These are phyloP conservation scores for Diaporthe velutina DNA, from an alignment of 2,329 filamentous ascomycete genomes.

Conservation along the genomic window DNA sequence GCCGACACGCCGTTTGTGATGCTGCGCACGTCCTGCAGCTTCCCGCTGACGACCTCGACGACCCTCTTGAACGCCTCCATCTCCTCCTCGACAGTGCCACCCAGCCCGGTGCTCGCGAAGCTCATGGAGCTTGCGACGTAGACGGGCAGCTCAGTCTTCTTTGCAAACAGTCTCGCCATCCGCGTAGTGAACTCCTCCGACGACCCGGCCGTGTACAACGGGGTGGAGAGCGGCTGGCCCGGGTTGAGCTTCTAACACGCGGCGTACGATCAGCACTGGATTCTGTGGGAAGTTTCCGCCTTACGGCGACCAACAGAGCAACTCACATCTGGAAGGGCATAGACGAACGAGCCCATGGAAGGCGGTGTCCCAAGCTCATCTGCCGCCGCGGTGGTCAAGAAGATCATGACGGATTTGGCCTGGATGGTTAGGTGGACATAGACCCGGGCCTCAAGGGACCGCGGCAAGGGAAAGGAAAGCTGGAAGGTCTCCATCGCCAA, in stretches of 20 bases:
- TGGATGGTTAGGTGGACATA: slow-evolving; percentile 71
- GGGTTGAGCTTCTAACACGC: slow-evolving; percentile 62
- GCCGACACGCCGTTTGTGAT: slow-evolving; percentile 42
- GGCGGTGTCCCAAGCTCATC: slow-evolving; percentile 64
- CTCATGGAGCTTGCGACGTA: slow-evolving; percentile 93
- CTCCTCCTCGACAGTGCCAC: slow-evolving; percentile 90
- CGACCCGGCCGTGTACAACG: slow-evolving; percentile 80
- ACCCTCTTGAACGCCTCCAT: slow-evolving; percentile 87
- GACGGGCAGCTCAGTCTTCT: slow-evolving; percentile 78
- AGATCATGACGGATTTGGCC: slow-evolving; percentile 70
- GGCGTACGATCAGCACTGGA: neutral
- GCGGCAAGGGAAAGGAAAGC: slow-evolving; percentile 72
- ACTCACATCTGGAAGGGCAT: slow-evolving; percentile 89
- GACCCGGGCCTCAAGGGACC: slow-evolving; percentile 71
- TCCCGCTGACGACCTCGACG: slow-evolving; percentile 75
- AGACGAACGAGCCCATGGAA: slow-evolving; percentile 89
- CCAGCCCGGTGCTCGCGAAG: slow-evolving; percentile 79
- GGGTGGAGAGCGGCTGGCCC: slow-evolving; percentile 78
- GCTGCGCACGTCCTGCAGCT: slow-evolving; percentile 56
- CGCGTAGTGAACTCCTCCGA: slow-evolving; percentile 90
- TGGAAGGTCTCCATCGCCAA: slow-evolving; percentile 50
- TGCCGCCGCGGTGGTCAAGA: slow-evolving; percentile 69
- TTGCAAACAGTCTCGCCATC: slow-evolving; percentile 85
- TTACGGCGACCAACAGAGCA: neutral
- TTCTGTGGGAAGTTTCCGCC: neutral